These are phyloP conservation scores for Inga oerstediana DNA, from an alignment of 306 rosid genomes.

Conservation along the genomic window DNA sequence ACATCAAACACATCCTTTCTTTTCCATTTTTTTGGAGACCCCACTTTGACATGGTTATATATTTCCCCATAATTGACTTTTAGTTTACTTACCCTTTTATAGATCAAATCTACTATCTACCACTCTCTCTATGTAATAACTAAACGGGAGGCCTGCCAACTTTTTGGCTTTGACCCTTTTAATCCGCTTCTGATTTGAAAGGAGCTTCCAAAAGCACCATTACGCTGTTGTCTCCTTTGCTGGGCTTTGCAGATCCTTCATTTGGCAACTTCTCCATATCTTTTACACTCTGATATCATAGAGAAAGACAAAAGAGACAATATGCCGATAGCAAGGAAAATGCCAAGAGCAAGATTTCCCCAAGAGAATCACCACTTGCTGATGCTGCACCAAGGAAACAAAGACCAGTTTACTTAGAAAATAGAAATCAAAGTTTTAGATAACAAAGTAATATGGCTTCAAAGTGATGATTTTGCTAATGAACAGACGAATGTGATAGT, in stretches of 20 bases:
- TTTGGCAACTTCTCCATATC: constrained; percentile 38
- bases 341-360: constrained; percentile 44
- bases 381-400: constrained; percentile 51
- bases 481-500: not conserved
- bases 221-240: constrained; percentile 40
- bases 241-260: constrained; percentile 44
- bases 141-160: constrained; percentile 69
- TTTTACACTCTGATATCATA: constrained; percentile 32
- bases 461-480: not conserved
- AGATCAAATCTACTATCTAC: not conserved
- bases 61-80: not conserved
- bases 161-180: constrained; percentile 72
- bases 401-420: not conserved
- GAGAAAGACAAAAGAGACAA: constrained; percentile 29
- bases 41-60: constrained; percentile 1
- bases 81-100: not conserved
- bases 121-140: constrained; percentile 16
- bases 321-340: constrained; percentile 33
- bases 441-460: constrained; percentile 11
- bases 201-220: constrained; percentile 13
- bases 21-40: not conserved
- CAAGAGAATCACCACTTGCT: constrained; percentile 39
- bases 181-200: constrained; percentile 40
- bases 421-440: not conserved
- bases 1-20: not conserved